Evolutionary conservation across 495 filamentous ascomycete species (phyloP).

Genomic region (Chaetomidium leptoderma): DNA sequence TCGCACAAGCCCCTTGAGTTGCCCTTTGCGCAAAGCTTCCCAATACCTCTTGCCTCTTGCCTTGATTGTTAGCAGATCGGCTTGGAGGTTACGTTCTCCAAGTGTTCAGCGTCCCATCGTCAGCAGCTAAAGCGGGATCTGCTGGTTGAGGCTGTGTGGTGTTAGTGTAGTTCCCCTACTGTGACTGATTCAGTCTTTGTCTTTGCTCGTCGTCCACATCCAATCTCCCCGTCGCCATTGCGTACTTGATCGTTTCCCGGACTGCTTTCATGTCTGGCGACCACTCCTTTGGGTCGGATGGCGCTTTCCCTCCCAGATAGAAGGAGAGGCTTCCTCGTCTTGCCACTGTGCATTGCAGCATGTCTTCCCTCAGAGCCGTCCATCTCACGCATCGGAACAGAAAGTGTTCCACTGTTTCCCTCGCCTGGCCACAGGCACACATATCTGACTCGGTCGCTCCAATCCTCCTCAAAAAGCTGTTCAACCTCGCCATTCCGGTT

Average conservation of each 20-base stretch:
- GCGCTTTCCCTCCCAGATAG: slow-evolving; percentile 18
- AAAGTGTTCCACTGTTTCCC: slow-evolving; percentile 31
- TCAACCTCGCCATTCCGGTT: slow-evolving; percentile 37
- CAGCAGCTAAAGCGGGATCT: slow-evolving; percentile 18
- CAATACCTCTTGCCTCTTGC: slow-evolving; percentile 14
- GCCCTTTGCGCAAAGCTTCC: background rate
- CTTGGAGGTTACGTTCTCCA: slow-evolving; percentile 21
- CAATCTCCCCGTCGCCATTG: slow-evolving; percentile 37
- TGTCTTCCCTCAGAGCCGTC: slow-evolving; percentile 30
- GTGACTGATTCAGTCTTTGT: slow-evolving; percentile 6
- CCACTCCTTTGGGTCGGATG: slow-evolving; percentile 33
- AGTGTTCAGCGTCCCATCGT: slow-evolving; percentile 23
- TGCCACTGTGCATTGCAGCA: slow-evolving; percentile 33
- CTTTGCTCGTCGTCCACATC: slow-evolving; percentile 21
- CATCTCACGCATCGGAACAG: slow-evolving; percentile 34
- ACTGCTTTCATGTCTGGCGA: slow-evolving; percentile 35
- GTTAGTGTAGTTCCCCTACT: slow-evolving; percentile 24
- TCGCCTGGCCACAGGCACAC: slow-evolving; percentile 33
- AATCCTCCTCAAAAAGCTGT: slow-evolving; percentile 34
- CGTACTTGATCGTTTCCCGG: slow-evolving; percentile 34
- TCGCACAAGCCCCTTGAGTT: background rate
- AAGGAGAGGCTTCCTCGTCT: slow-evolving; percentile 35
- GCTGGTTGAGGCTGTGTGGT: slow-evolving; percentile 15
- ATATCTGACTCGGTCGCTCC: slow-evolving; percentile 20
- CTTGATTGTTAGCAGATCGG: slow-evolving; percentile 16